These are phyloP conservation scores for Phanerochaete sordida DNA, from an alignment of 768 basidiomycete species.

Conservation along the genomic window DNA sequence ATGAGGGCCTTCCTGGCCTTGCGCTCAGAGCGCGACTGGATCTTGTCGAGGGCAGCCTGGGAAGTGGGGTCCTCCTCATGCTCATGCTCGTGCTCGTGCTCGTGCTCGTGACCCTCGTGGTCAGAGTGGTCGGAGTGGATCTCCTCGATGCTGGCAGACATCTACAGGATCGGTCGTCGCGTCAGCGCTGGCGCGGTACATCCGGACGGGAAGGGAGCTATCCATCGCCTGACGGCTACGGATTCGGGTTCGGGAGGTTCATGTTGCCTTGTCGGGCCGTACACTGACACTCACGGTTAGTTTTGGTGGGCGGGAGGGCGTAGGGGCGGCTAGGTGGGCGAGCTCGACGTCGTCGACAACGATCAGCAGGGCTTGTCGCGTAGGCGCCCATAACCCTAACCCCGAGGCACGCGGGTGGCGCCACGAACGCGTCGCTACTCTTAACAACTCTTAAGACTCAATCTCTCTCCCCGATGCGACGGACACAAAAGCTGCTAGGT, in stretches of 20 bases:
- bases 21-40: slow-evolving; percentile 91
- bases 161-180: slow-evolving; percentile 32
- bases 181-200: slow-evolving; percentile 21
- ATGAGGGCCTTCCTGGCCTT: slow-evolving; percentile 94
- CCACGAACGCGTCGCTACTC: too few relatives aligned
- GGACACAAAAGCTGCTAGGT: too few relatives aligned
- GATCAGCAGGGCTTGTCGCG: slow-evolving; percentile 20
- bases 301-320: slow-evolving; percentile 12
- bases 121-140: slow-evolving; percentile 77
- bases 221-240: slow-evolving; percentile 25
- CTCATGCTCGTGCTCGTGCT: slow-evolving; percentile 49
- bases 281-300: slow-evolving; percentile 17
- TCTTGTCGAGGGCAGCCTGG: slow-evolving; percentile 83
- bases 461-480: too few relatives aligned
- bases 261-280: background rate
- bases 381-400: slow-evolving; percentile 20
- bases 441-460: too few relatives aligned
- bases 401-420: slow-evolving; percentile 6
- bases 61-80: slow-evolving; percentile 83
- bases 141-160: slow-evolving; percentile 86
- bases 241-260: background rate
- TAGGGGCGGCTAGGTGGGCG: slow-evolving; percentile 7
- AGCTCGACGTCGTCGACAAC: slow-evolving; percentile 33
- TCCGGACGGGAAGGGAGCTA: slow-evolving; percentile 23
- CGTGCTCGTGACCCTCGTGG: slow-evolving; percentile 53